A percentile compares a stretch with the other conserved stretches of the same genome.
Evolutionary conservation across 345 rosid species (phyloP).

Genomic region (Lagerstroemia speciosa): DNA sequence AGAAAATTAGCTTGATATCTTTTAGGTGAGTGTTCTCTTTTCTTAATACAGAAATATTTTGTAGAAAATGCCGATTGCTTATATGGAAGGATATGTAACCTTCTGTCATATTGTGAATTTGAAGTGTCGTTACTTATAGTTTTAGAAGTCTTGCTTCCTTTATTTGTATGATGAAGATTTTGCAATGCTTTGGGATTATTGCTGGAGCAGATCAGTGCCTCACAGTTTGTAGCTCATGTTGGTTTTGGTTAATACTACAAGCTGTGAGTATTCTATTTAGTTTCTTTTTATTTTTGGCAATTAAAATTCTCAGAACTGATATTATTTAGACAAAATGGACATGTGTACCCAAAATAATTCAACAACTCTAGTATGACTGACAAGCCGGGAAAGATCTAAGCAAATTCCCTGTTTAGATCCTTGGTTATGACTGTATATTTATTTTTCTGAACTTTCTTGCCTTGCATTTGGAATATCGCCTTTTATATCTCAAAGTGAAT

Average conservation of each 20-base stretch:
- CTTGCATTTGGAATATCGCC: background rate
- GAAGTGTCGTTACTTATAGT: conserved; percentile 38
- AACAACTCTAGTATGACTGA: too few species aligned
- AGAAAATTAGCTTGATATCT: conserved; percentile 1
- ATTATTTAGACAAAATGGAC: too few species aligned
- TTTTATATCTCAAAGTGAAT: too few species aligned
- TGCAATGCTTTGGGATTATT: conserved; percentile 14
- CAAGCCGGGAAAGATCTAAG: too few species aligned
- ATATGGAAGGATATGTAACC: conserved; percentile 75
- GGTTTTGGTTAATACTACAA: conserved; percentile 83
- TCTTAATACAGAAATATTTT: conserved; percentile 1
- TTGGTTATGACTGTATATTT: background rate
- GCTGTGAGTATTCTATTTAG: conserved; percentile 59
- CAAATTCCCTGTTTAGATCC: background rate
- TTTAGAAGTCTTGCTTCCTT: conserved; percentile 4
- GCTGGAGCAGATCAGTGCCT: conserved; percentile 66
- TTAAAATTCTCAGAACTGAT: too few species aligned
- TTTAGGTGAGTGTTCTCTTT: background rate
- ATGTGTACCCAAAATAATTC: too few species aligned
- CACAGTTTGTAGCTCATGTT: conserved; percentile 94
- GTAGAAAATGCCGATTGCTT: conserved; percentile 79
- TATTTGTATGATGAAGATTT: conserved; percentile 4
- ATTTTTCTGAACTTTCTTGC: background rate
- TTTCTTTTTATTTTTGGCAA: too few species aligned
- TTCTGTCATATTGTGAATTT: conserved; percentile 69